Evolutionary conservation across 345 rosid species (phyloP).

Genomic region (Bruguiera sexangula): DNA sequence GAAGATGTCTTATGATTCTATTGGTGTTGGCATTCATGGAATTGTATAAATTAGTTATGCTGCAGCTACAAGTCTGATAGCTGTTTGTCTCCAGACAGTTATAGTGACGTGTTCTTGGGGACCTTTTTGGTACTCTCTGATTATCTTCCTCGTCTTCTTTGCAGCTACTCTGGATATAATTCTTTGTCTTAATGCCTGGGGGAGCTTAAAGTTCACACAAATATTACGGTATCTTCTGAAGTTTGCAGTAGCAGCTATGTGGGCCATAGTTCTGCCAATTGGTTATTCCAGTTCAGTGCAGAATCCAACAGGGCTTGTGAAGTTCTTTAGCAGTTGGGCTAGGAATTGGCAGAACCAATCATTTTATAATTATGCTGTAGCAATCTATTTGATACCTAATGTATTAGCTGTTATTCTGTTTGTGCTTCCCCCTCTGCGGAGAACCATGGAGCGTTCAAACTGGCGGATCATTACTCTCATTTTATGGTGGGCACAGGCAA

Average conservation of each 20-base stretch:
- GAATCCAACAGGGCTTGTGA: conserved; percentile 74
- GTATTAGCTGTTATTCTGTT: conserved; percentile 65
- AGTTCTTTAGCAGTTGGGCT: conserved; percentile 61
- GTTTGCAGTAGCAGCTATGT: conserved; percentile 67
- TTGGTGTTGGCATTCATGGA: not conserved
- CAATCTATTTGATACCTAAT: conserved; percentile 78
- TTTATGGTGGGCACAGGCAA: conserved; percentile 99
- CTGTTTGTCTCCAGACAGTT: not conserved
- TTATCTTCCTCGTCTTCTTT: conserved; percentile 11
- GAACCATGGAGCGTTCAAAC: conserved; percentile 84
- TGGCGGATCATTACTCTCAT: conserved; percentile 61
- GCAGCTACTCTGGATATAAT: conserved; percentile 79
- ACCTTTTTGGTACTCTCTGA: conserved; percentile 4
- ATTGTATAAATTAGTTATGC: too few species aligned
- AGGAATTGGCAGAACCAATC: conserved; percentile 59
- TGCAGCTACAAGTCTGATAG: conserved; percentile 1
- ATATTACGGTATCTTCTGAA: conserved; percentile 76
- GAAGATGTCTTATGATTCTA: not conserved
- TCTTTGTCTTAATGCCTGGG: conserved; percentile 86
- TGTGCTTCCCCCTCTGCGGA: conserved; percentile 71
- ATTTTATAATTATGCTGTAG: conserved; percentile 65
- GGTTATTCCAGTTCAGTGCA: conserved; percentile 66
- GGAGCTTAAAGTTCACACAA: conserved; percentile 68
- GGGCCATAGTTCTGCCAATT: conserved; percentile 82
- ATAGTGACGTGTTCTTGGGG: not conserved